Conservation (phyloP, 2,329 filamentous ascomycete species). For the Aspergillus ochraceus region DNA sequence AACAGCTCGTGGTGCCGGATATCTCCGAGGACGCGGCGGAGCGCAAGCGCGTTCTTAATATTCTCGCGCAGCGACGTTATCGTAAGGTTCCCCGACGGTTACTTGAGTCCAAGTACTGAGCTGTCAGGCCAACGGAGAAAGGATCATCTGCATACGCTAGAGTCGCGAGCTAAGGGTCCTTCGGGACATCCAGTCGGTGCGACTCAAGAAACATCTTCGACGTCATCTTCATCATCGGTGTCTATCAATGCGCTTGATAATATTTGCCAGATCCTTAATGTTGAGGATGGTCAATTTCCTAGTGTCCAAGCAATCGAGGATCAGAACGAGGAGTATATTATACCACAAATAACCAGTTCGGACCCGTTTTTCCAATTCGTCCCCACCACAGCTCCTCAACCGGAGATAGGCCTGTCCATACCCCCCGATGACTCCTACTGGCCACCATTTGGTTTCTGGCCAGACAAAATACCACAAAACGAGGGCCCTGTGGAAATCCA, state of each 20-base stretch:
- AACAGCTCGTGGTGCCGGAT: conserved; percentile 8
- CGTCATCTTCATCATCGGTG: no score
- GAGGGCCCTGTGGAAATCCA: not conserved
- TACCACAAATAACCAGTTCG: not conserved
- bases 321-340: not conserved
- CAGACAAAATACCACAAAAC: not conserved
- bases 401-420: not conserved
- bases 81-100: conserved; percentile 20
- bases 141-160: conserved; percentile 17
- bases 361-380: not conserved
- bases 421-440: not conserved
- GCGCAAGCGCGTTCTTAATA: conserved; percentile 55
- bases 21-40: conserved; percentile 50
- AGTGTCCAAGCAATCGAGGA: no score
- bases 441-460: not conserved
- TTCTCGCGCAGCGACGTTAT: conserved; percentile 57
- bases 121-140: conserved; percentile 16
- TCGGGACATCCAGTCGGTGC: no score
- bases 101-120: not conserved
- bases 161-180: conserved; percentile 8
- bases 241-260: no score
- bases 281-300: no score
- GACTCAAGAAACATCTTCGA: no score
- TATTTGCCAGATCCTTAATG: no score
- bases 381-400: no score